Evolutionary conservation across 257 asterid genomes (phyloP), one percentile per base, ranked within the genome.

Genomic region (Solanum sejunctum): DNA sequence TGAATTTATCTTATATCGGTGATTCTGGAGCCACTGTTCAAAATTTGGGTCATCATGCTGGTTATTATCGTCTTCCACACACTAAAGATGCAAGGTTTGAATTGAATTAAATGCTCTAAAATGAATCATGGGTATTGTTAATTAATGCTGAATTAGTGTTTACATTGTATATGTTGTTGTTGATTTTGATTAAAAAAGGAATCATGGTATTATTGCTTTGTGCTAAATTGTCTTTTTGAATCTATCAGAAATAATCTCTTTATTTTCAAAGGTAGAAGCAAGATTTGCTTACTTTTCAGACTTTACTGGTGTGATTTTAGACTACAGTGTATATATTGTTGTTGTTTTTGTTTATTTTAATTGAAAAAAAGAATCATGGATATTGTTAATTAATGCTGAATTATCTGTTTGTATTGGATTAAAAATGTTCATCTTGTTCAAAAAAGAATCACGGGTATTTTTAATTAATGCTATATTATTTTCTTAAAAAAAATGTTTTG

Each of bases 1-100:
- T 91, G 43, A 54, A 55, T 55, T 85, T 91, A 71, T 67, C 73
- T 13, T 28, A 16, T 55, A 60, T 80, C 32, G 88, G 87, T 67
- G 84, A 70, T 72, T 85, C 91, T 54, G 90, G 87, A 15, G 9
- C 89, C 17, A 70, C 86, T 17, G 88, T 88, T 55, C 81, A 85
- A 70, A 82, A 89, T 6, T 86, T 91, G 81, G 91, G 88, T 17
- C 93, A 89, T 60, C 93, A 90, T 85, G 91, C 90, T 32, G 93
- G 93, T 72, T 91, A 89, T 70, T 89, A 75, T 80, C 86, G 84
- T 28, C 93, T 91, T 79, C 91, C 91, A 63, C 86, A 85, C 12
- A 54, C 88, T 8, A 84, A 81, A 55, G 87, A 81, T 81, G 90
- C 91, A 84, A 91, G 91, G 92, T 91, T 60, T 75, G 60, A 49